Conservation (phyloP, 371 early-diverging fungal species). For the Mortierella polycephala region DNA sequence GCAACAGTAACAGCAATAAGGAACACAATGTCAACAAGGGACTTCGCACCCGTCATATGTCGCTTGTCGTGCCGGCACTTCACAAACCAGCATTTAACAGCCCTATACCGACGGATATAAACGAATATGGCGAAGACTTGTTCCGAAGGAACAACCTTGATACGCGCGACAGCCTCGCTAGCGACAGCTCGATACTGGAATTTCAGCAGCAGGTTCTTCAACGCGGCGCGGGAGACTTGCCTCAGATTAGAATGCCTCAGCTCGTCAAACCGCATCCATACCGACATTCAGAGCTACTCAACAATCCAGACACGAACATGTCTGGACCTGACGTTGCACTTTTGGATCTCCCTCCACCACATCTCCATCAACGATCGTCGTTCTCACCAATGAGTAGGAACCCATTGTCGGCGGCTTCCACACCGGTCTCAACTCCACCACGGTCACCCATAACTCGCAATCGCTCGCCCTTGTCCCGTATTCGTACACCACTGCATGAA, state of each 20-base stretch:
- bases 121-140: slow-evolving; percentile 33
- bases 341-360: not conserved
- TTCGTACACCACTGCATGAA: not conserved
- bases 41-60: not conserved
- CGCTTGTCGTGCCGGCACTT: not conserved
- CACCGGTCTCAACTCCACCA: slow-evolving; percentile 4
- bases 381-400: slow-evolving; percentile 13
- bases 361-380: slow-evolving; percentile 2
- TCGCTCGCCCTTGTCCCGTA: not conserved
- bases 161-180: not conserved
- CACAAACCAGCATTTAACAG: not conserved
- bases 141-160: slow-evolving; percentile 10
- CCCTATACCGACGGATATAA: slow-evolving; percentile 6
- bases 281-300: not conserved
- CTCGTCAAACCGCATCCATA: not conserved
- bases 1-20: not conserved
- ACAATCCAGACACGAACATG: too few species aligned
- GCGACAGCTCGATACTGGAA: not conserved
- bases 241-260: slow-evolving; percentile 1
- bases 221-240: not conserved
- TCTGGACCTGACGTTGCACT: too few species aligned
- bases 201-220: not conserved
- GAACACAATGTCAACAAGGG: slow-evolving; percentile 5
- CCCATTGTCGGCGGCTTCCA: slow-evolving; percentile 25
- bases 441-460: slow-evolving; percentile 1